phyloP scores from a whole-genome alignment of 2,329 filamentous ascomycete genomes.

The Arthrobotrys entomopaga region DNA sequence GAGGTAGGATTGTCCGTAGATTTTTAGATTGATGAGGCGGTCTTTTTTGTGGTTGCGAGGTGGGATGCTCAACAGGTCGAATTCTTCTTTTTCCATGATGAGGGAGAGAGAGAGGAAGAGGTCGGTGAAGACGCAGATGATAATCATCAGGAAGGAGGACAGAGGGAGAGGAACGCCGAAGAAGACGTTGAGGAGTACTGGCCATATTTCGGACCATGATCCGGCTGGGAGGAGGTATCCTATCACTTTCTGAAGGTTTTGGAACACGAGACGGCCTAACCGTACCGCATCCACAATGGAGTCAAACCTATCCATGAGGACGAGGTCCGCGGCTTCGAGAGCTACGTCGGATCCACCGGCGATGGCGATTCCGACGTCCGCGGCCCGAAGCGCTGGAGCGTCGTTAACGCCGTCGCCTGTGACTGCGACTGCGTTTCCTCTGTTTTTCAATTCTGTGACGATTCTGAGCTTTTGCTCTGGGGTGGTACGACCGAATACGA shows the following conservation, averaged over 20 bases:
- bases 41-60: slow-evolving; percentile 67
- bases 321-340: slow-evolving; percentile 76
- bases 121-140: slow-evolving; percentile 70
- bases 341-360: slow-evolving; percentile 83
- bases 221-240: slow-evolving; percentile 76
- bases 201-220: slow-evolving; percentile 70
- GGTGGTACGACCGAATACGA: slow-evolving; percentile 64
- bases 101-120: slow-evolving; percentile 67
- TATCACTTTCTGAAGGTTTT: slow-evolving; percentile 89
- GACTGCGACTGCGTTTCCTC: slow-evolving; percentile 69
- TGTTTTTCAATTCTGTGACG: slow-evolving; percentile 76
- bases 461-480: slow-evolving; percentile 83
- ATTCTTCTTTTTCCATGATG: slow-evolving; percentile 70
- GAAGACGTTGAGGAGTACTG: slow-evolving; percentile 69
- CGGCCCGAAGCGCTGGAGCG: slow-evolving; percentile 79
- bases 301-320: slow-evolving; percentile 76
- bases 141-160: slow-evolving; percentile 69
- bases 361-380: slow-evolving; percentile 90
- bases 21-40: slow-evolving; percentile 67
- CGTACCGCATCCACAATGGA: slow-evolving; percentile 84
- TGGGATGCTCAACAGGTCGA: slow-evolving; percentile 66
- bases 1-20: slow-evolving; percentile 67
- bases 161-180: slow-evolving; percentile 68
- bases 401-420: slow-evolving; percentile 91
- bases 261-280: slow-evolving; percentile 83